Base-by-base conservation (phyloP, 2,329 filamentous ascomycete species). In the Exserohilum rostratum region DNA sequence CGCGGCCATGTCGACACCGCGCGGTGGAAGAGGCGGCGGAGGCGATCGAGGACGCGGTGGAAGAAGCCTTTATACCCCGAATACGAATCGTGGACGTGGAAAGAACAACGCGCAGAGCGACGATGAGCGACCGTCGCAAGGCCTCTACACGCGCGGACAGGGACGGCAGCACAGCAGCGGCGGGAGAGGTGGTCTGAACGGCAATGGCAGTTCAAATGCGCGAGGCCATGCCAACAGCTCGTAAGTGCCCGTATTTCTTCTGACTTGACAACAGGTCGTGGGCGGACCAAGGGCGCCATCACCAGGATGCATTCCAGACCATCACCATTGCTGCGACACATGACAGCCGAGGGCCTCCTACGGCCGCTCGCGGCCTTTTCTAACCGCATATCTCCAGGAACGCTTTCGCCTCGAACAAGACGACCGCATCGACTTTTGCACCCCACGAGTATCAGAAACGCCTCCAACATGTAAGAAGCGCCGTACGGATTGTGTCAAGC, bases 1-100 rank as follows among this genome's bases (percentile, higher is more conserved):
- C 64, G 65, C 65, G 60, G 68, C 59, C 22, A 72, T 71, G 69
- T 65, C 67, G 58, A 56, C 61, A 52, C 66, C 61, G 50, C 67
- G 68, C 42, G 66, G 63, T 53, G 58, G 53, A 18, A 55, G 61
- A 60, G 66, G 64, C 25, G 62, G 59, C 12, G 53, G 55, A 40
- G 53, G 58, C 33, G 51, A 54, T 11, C 62, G 64, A 27, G 60
- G 58, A 9, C 61, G 64, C 33, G 57, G 61, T 34, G 17, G 48
- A 27, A 58, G 53, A 33, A 56, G 61, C 44, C 40, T 44, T 15
- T 55, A 49, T 40, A 50, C 48, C 6, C 40, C 51, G 3, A 48
- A 35, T 20, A 51, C 57, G 38, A 35, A 29, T 40, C 53, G 55
- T 39, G 60, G 55, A 29, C 61, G 63, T 38, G 66, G 60, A 12